Evolutionary conservation across 208 protist genomes (phyloP).

Genomic region (Trypanosoma conorhini): DNA sequence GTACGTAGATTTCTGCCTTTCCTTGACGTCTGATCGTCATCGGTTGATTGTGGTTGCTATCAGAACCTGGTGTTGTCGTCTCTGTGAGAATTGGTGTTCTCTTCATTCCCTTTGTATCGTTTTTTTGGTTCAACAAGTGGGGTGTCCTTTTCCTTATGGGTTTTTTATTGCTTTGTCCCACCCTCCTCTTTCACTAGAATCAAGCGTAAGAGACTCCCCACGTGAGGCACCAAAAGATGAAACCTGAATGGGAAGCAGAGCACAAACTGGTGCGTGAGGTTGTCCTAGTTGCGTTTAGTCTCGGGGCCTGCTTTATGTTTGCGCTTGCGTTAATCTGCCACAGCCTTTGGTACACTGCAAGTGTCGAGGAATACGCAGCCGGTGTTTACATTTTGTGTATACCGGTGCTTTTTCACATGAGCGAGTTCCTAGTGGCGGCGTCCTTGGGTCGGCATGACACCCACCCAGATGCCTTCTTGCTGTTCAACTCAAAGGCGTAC

Average conservation of each 20-base stretch:
- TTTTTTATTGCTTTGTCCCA: not conserved
- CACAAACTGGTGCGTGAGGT: constrained; percentile 55
- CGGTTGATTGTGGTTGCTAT: not conserved
- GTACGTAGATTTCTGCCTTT: not conserved
- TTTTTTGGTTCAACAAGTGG: not conserved
- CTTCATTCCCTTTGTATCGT: not conserved
- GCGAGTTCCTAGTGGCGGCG: constrained; percentile 72
- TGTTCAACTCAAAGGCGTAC: constrained; percentile 75
- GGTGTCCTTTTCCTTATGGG: constrained; percentile 26
- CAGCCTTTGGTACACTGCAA: constrained; percentile 28
- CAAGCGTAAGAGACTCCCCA: not conserved
- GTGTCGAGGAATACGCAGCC: constrained; percentile 45
- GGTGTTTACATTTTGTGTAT: constrained; percentile 63
- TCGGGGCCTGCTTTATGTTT: constrained; percentile 44
- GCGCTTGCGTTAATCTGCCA: constrained; percentile 39
- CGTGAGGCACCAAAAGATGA: not conserved
- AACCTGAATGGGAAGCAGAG: constrained; percentile 25
- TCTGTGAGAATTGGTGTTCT: not conserved
- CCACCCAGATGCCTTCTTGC: constrained; percentile 81
- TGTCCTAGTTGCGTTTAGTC: constrained; percentile 53
- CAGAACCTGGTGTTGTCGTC: not conserved
- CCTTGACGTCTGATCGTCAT: not conserved
- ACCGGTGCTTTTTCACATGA: constrained; percentile 73
- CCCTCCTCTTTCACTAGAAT: not conserved
- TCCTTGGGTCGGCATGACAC: constrained; percentile 56